Base-by-base conservation (phyloP, 2,329 filamentous ascomycete species). In the Pseudopithomyces maydicus region DNA sequence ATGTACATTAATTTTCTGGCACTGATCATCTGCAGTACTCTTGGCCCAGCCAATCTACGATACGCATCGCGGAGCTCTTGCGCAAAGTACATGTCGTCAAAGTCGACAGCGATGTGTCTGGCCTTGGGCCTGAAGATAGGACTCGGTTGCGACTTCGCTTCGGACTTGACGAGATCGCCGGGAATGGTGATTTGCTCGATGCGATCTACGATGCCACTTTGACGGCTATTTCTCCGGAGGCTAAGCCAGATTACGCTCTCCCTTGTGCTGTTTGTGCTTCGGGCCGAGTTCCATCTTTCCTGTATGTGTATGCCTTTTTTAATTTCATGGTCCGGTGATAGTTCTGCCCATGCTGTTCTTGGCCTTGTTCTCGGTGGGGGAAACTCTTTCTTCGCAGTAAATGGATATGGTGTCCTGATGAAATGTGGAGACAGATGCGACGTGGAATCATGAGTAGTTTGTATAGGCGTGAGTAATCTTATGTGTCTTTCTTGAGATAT, bases 11-110 rank as follows among this genome's bases (percentile, higher is more conserved):
- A 32, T 22, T 51, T 61, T 4, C 67, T 44, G 1, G 69, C 68
- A 42, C 67, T 68, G 15, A 74, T 54, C 2, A 45, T 36, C 2
- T 65, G 56, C 12, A 57, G 45, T 15, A 65, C 19, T 66, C 68
- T 69, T 2, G 58, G 52, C 3, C 71, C 70, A 7, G 66, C 55
- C 4, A 74, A 61, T 3, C 45, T 46, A 6, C 44, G 41, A 23
- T 74, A 63, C 14, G 52, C 61, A 11, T 23, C 36, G 8, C 57
- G 59, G 2, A 73, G 49, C 14, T 54, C 49, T 5, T 62, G 42
- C 0, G 71, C 70, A 26, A 74, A 62, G 36, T 59, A 59, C 11
- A 56, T 59, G 54, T 74, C 71, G 53, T 73, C 72, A 35, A 73
- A 74, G 20, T 69, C 66, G 11, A 64, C 36, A 2, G 41, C 14